phyloP scores from a whole-genome alignment of 768 basidiomycete genomes.

The Podaxis sp. region DNA sequence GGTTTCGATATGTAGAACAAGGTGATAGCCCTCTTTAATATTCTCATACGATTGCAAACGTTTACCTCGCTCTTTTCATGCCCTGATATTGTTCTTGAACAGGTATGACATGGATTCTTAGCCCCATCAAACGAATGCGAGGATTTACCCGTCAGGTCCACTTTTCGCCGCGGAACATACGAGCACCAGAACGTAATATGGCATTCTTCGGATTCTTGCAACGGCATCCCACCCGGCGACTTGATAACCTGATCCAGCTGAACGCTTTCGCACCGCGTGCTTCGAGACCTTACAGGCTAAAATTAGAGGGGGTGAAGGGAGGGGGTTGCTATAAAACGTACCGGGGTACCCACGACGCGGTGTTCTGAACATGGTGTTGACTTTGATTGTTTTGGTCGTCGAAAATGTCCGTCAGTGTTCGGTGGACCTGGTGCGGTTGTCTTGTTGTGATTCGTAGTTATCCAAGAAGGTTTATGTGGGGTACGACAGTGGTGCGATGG shows the following conservation, averaged over 20 bases:
- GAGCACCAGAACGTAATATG: neutral
- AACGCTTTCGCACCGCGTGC: slow-evolving; percentile 1
- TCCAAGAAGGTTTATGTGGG: neutral
- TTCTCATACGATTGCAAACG: neutral
- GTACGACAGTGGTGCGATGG: neutral
- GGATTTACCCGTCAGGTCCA: neutral
- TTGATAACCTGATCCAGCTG: neutral
- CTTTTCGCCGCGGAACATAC: slow-evolving; percentile 1
- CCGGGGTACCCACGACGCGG: neutral
- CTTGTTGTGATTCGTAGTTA: neutral
- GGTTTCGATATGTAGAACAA: neutral
- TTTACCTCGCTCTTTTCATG: neutral
- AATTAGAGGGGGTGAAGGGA: neutral
- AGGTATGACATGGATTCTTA: no score
- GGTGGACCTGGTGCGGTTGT: neutral
- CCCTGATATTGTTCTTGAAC: neutral
- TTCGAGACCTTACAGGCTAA: neutral
- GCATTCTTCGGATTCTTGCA: neutral
- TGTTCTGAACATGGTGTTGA: neutral
- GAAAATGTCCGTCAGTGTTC: neutral
- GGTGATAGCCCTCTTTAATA: neutral
- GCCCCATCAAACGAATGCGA: neutral
- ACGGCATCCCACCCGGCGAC: neutral
- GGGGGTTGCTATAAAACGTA: slow-evolving; percentile 9
- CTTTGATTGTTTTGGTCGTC: neutral